phyloP scores from a whole-genome alignment of 2,329 filamentous ascomycete genomes.

The Stemphylium vesicarium region DNA sequence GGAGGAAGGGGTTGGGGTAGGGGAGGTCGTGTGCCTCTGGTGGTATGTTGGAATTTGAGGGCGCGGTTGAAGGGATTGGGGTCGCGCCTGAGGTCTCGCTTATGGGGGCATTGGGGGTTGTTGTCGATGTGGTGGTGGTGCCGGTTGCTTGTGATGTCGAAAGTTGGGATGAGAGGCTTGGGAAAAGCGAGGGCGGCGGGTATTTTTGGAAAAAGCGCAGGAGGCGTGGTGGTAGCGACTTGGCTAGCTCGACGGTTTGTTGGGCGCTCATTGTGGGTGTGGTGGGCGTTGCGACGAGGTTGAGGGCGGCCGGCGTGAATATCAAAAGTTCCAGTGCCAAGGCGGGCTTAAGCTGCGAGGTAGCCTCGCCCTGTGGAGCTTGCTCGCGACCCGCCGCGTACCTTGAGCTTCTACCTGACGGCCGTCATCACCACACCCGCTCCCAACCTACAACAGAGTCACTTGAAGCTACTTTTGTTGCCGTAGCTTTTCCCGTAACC shows the following conservation, averaged over 20 bases:
- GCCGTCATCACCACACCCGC: too few relatives aligned
- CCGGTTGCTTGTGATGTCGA: constrained; percentile 12
- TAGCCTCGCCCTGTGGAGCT: too few relatives aligned
- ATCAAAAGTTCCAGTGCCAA: constrained; percentile 24
- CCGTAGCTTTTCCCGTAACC: neutral
- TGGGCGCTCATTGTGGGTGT: constrained; percentile 35
- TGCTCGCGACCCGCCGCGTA: too few relatives aligned
- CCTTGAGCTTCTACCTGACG: too few relatives aligned
- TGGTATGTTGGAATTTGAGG: constrained; percentile 20
- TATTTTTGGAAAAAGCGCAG: constrained; percentile 89
- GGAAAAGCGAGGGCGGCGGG: constrained; percentile 68
- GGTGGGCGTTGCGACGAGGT: constrained; percentile 7
- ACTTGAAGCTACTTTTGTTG: neutral
- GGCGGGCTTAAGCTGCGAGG: constrained; percentile 7
- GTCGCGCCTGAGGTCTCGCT: constrained; percentile 39
- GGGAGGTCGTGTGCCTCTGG: constrained; percentile 50
- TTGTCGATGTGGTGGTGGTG: constrained; percentile 26
- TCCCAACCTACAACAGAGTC: neutral
- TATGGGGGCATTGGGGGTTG: constrained; percentile 50
- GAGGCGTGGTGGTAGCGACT: constrained; percentile 76
- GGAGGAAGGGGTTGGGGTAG: constrained; percentile 79
- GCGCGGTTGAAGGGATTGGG: constrained; percentile 13
- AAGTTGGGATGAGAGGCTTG: constrained; percentile 29
- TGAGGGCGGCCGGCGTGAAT: constrained; percentile 1
- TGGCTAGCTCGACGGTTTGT: constrained; percentile 63